phyloP scores from a whole-genome alignment of 1,139 yeast species.

The Pichia sp. region DNA sequence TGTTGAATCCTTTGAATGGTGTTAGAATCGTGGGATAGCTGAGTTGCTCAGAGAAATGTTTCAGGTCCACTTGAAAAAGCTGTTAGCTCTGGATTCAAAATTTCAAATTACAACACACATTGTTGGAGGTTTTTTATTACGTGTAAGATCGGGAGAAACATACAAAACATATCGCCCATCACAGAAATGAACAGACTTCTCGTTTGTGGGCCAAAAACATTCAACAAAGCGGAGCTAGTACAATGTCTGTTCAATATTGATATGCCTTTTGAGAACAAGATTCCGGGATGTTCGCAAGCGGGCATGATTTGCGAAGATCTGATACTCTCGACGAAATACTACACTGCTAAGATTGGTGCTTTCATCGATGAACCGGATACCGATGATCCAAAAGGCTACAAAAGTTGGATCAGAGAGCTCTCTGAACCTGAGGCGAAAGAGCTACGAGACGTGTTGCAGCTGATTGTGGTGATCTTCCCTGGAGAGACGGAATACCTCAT shows the following conservation, averaged over 20 bases:
- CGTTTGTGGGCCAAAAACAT: slow-evolving; percentile 5
- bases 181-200: slow-evolving; percentile 5
- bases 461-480: not conserved
- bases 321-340: slow-evolving; percentile 32
- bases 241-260: not conserved
- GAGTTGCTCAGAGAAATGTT: no score
- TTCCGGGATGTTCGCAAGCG: not conserved
- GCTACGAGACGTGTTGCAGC: slow-evolving; percentile 29
- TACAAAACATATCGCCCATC: no score
- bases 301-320: slow-evolving; percentile 21
- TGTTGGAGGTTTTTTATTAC: no score
- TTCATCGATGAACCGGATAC: slow-evolving; percentile 37
- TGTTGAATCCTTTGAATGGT: not conserved
- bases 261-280: not conserved
- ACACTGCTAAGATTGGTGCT: slow-evolving; percentile 30
- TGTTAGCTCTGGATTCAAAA: no score
- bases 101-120: no score
- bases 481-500: not conserved
- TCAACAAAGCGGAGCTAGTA: slow-evolving; percentile 2
- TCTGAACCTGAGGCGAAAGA: slow-evolving; percentile 31
- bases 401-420: slow-evolving; percentile 33
- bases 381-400: slow-evolving; percentile 2
- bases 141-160: no score
- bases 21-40: no score
- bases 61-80: no score